Conservation (phyloP, 2,329 filamentous ascomycete genomes). For the Aspergillus pseudotamarii region DNA sequence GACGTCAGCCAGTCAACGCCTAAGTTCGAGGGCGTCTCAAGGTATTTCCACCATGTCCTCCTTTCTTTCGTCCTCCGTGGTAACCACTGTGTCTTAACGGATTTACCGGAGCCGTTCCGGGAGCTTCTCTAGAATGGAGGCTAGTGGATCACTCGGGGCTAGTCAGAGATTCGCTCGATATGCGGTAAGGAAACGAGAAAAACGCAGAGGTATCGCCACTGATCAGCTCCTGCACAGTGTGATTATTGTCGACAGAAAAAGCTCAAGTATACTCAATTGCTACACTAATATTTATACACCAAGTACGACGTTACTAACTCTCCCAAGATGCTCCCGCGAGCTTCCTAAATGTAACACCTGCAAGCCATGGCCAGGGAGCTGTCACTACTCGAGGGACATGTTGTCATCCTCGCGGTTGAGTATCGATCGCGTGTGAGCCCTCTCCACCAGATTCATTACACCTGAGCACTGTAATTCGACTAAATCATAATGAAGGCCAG, state of each 20-base stretch:
- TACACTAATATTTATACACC: neutral
- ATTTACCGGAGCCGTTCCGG: neutral
- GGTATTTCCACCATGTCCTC: neutral
- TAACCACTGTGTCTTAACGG: neutral
- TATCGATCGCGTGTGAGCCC: neutral
- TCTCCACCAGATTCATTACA: neutral
- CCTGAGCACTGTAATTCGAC: neutral
- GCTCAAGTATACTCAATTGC: neutral
- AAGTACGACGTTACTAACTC: accelerated
- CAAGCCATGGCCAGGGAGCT: conserved; percentile 18
- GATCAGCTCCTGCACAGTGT: neutral
- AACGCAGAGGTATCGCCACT: neutral
- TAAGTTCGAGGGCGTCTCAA: neutral
- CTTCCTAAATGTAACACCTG: conserved; percentile 18
- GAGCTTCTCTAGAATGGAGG: neutral
- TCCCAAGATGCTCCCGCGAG: conserved; percentile 16
- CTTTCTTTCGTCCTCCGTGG: neutral
- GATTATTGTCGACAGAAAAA: conserved; percentile 15
- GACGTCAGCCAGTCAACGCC: neutral
- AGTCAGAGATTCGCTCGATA: neutral
- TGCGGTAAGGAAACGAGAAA: neutral
- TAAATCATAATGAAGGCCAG: neutral
- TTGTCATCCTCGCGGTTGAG: neutral
- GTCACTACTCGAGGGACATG: conserved; percentile 14
- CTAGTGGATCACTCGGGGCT: neutral